phyloP scores from a whole-genome alignment of 495 filamentous ascomycete species.

The Neurospora cerealis region DNA sequence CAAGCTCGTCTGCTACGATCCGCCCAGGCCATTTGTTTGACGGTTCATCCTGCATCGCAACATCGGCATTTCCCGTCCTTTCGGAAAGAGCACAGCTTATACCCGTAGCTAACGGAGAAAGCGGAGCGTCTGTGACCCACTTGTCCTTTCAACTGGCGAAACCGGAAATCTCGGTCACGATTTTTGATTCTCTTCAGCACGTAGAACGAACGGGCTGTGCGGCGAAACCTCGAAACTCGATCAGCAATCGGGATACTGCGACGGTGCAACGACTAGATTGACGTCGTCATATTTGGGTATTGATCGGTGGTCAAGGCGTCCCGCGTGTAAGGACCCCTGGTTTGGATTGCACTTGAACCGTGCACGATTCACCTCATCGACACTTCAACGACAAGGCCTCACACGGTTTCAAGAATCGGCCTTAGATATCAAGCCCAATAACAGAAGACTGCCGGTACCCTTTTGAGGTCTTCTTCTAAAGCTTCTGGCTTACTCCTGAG shows the following conservation, averaged over 20 bases:
- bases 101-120: neutral
- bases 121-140: neutral
- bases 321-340: slow-evolving; percentile 5
- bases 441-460: neutral
- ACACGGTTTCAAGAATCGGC: neutral
- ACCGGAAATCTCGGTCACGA: neutral
- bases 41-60: neutral
- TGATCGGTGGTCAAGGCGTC: slow-evolving; percentile 14
- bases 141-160: neutral
- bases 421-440: neutral
- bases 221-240: neutral
- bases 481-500: neutral
- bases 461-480: neutral
- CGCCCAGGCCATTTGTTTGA: neutral
- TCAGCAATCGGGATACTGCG: neutral
- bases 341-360: slow-evolving; percentile 11
- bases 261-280: neutral
- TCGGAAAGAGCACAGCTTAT: neutral
- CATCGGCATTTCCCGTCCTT: neutral
- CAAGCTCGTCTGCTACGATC: neutral
- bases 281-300: slow-evolving; percentile 17
- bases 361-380: slow-evolving; percentile 13
- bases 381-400: neutral
- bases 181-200: neutral
- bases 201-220: neutral